These are phyloP conservation scores for Globisporangium apiculatum DNA, from an alignment of 352 stramenopile species.

Conservation along the genomic window DNA sequence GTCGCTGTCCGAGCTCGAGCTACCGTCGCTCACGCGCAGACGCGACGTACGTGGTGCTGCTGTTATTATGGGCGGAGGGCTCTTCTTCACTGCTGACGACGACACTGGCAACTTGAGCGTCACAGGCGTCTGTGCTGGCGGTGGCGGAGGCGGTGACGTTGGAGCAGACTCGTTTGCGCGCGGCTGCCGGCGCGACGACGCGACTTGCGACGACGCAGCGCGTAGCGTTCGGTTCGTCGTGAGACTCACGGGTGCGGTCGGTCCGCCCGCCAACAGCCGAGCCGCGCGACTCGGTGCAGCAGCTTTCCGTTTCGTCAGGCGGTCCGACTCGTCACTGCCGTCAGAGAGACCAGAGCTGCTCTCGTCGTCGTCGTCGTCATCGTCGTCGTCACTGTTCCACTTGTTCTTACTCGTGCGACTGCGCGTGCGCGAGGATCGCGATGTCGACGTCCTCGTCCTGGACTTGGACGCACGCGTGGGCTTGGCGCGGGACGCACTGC, in stretches of 20 bases:
- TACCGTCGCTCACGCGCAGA: conserved; percentile 46
- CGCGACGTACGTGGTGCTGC: conserved; percentile 13
- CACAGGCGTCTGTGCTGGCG: conserved; percentile 9
- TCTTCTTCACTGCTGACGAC: conserved; percentile 1
- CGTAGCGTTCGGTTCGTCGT: no score
- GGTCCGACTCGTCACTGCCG: conserved; percentile 4
- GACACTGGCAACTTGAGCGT: conserved; percentile 1
- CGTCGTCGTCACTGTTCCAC: conserved; percentile 13
- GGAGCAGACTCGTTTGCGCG: conserved; percentile 6
- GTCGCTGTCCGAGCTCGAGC: conserved; percentile 55
- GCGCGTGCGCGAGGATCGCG: conserved; percentile 9
- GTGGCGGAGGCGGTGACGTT: conserved; percentile 23
- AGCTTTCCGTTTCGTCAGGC: conserved; percentile 3
- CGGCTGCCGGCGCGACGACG: conserved; percentile 1
- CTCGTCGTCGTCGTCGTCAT: conserved; percentile 3
- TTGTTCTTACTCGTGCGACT: background rate
- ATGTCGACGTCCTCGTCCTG: background rate
- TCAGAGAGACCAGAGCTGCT: conserved; percentile 5
- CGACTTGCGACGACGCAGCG: background rate
- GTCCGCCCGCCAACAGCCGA: no score
- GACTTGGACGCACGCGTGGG: conserved; percentile 10
- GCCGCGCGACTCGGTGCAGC: background rate
- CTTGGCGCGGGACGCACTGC: conserved; percentile 15
- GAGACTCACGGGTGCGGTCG: no score
- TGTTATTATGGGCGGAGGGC: background rate